Conservation (phyloP, 148 eudicot species). For the Oxyria digyna region DNA sequence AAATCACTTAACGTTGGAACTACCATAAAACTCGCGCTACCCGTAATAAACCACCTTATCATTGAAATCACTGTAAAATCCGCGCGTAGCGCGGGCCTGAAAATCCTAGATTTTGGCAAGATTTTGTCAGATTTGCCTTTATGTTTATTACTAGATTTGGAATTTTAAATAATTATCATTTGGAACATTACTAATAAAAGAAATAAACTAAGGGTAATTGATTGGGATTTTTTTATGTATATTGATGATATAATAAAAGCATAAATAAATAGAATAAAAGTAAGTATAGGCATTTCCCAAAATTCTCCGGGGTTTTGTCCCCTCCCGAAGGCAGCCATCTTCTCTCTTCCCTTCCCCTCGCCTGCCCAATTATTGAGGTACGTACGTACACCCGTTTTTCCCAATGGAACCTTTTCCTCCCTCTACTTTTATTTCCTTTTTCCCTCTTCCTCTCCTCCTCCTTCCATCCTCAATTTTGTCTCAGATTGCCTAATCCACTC, state of each 20-base stretch:
- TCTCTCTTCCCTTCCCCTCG: background rate
- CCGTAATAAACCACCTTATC: too few relatives aligned
- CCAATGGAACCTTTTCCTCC: background rate
- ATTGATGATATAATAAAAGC: background rate
- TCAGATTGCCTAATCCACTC: conserved; percentile 6
- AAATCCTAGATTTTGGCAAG: too few relatives aligned
- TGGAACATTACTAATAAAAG: too few relatives aligned
- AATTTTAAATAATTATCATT: too few relatives aligned
- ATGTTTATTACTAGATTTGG: too few relatives aligned
- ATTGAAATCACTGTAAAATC: too few relatives aligned
- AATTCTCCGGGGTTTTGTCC: conserved; percentile 8
- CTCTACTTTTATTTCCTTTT: background rate
- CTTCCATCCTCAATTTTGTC: background rate
- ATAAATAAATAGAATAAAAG: background rate
- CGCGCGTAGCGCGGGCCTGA: too few relatives aligned
- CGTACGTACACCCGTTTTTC: conserved; percentile 3
- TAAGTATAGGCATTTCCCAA: background rate
- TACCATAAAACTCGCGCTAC: too few relatives aligned
- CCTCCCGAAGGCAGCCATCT: background rate
- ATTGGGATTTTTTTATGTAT: background rate
- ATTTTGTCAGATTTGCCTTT: too few relatives aligned
- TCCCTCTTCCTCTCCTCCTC: background rate
- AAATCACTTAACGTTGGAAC: too few relatives aligned
- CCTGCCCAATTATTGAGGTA: conserved; percentile 7
- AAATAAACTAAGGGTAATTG: too few relatives aligned